These are phyloP conservation scores for Ceratocystis destructans DNA, from an alignment of 2,329 filamentous ascomycete species.

Conservation along the genomic window DNA sequence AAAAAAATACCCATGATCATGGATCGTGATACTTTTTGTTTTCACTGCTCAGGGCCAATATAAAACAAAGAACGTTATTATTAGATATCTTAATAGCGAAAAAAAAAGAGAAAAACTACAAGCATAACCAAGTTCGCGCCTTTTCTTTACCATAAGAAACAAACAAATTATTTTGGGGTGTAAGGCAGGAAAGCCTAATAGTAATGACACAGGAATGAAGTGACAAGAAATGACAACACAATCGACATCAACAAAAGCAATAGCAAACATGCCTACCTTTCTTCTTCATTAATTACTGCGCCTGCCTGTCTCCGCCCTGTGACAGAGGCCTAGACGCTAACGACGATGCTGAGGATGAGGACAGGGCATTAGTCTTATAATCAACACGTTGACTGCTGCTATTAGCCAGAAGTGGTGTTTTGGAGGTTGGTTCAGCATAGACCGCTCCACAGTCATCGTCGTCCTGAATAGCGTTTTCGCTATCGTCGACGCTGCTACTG, in stretches of 20 bases:
- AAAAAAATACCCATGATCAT: not conserved
- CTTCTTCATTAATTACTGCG: not conserved
- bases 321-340: not conserved
- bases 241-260: not conserved
- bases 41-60: not conserved
- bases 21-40: not conserved
- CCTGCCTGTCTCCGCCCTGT: not conserved
- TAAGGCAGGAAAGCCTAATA: not conserved
- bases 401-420: slow-evolving; percentile 15
- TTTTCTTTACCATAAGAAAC: not conserved
- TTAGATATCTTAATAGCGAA: not conserved
- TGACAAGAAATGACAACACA: not conserved
- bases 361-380: slow-evolving; percentile 6
- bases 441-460: slow-evolving; percentile 5
- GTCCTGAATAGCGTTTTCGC: slow-evolving; percentile 18
- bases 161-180: not conserved
- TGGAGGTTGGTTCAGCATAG: slow-evolving; percentile 3
- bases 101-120: not conserved
- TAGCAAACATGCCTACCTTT: not conserved
- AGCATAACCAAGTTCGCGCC: not conserved
- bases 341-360: slow-evolving; percentile 1
- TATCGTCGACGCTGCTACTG: not conserved
- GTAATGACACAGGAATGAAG: not conserved
- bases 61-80: not conserved
- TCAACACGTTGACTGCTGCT: not conserved